Evolutionary conservation across 768 basidiomycete species (phyloP).

Genomic region (Termitomyces sp.): DNA sequence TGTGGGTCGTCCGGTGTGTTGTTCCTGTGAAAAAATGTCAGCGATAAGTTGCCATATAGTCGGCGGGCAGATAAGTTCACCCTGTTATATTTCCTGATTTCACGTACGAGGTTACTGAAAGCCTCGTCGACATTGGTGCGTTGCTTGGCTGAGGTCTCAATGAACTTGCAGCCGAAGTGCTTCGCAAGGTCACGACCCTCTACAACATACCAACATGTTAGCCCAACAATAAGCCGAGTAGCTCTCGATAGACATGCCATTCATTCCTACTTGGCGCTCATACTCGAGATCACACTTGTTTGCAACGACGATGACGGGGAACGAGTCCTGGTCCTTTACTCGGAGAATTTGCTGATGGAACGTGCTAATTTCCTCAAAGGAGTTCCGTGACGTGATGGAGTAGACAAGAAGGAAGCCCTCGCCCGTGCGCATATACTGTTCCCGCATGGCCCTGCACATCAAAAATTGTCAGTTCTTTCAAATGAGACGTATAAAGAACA

Average conservation of each 20-base stretch:
- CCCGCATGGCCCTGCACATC: constrained; percentile 84
- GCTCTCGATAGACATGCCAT: constrained; percentile 48
- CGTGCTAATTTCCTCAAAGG: constrained; percentile 94
- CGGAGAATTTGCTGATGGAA: constrained; percentile 96
- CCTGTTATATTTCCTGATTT: constrained; percentile 93
- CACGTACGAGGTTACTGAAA: constrained; percentile 88
- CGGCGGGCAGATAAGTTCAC: constrained; percentile 34
- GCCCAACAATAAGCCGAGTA: background rate
- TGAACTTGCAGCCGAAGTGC: constrained; percentile 91
- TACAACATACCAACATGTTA: constrained; percentile 27
- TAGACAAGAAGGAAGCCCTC: constrained; percentile 98
- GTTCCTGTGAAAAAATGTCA: constrained; percentile 46
- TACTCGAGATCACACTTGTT: constrained; percentile 97
- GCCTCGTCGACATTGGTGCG: constrained; percentile 97
- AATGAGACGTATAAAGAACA: background rate
- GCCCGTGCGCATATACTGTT: constrained; percentile 98
- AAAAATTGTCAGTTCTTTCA: constrained; percentile 1
- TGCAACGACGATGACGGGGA: constrained; percentile 96
- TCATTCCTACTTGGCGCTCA: constrained; percentile 94
- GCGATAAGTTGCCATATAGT: background rate
- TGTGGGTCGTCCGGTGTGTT: constrained; percentile 72
- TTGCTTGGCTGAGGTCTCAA: constrained; percentile 95
- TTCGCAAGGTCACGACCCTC: constrained; percentile 98
- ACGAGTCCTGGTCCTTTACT: constrained; percentile 93
- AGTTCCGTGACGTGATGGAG: constrained; percentile 96